Evolutionary conservation across 179 eudicot species (phyloP), one percentile per base, ranked within the genome.

Genomic region (Corrigiola litoralis): DNA sequence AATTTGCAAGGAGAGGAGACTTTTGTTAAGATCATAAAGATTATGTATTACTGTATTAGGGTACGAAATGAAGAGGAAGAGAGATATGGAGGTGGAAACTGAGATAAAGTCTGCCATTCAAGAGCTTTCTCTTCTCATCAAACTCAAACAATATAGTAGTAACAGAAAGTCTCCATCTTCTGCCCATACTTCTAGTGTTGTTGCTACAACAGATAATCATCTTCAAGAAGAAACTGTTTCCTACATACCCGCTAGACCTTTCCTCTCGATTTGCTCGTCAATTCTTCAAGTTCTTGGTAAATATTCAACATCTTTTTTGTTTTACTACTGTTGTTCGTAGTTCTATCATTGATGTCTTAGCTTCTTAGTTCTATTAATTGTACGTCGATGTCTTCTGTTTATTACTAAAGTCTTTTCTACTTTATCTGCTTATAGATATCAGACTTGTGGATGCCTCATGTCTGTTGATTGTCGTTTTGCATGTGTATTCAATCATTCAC

Each of bases 241-340:
- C 0, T 25, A 67, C 40, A 67, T 83, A 42, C 80, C 88, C 28
- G 64, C 82, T 17, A 79, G 72, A 65, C 86, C 92, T 14, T 81
- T 86, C 66, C 78, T 86, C 4, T 61, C 78, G 5, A 8, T 86
- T 17, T 83, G 92, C 80, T 50, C 74, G 32, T 55, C 74, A 45
- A 68, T 86, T 46, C 55, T 86, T 49, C 88, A 77, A 71, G 75
- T 90, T 84, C 95, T 90, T 48, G 97, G 96, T 89, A 53, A 28
- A 58, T 42, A 58, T 65, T n/a, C n/a, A n/a, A n/a, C n/a, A n/a
- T n/a, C n/a, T n/a, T n/a, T n/a, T n/a, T n/a, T n/a, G n/a, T n/a
- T n/a, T n/a, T n/a, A n/a, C n/a, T 36, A 47, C 33, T 38, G 50
- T 32, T 37, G 28, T 25, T 38, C 13, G 42, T 10, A 2, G 2